Conservation (phyloP, 345 rosid genomes). For the Gossypium raimondii region DNA sequence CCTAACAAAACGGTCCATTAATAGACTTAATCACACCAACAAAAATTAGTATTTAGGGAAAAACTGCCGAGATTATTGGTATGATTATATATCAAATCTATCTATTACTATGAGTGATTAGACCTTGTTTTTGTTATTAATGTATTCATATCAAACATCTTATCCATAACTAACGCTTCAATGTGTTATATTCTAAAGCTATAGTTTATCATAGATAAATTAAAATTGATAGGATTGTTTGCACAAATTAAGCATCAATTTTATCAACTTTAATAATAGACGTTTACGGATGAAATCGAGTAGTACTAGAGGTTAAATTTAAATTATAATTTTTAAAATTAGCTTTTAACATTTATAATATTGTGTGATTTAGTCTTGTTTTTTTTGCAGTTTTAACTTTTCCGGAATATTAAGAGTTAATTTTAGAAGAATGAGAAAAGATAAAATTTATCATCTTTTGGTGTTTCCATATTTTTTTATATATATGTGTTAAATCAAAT, state of each 20-base stretch:
- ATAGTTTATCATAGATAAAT: not conserved
- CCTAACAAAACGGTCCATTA: not conserved
- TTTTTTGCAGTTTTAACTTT: no score
- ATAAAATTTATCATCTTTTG: no score
- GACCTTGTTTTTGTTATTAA: not conserved
- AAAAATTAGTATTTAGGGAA: not conserved
- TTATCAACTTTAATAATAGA: not conserved
- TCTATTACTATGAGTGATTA: not conserved
- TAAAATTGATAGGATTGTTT: not conserved
- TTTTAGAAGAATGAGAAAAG: no score
- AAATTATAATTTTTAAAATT: no score
- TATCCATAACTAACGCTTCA: not conserved
- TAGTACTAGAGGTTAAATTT: no score
- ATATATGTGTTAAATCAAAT: no score
- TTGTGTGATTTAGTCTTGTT: no score
- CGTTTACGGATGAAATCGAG: no score
- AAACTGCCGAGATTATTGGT: slow-evolving; percentile 5
- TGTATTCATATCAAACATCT: not conserved
- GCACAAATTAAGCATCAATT: slow-evolving; percentile 12
- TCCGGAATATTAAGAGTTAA: no score
- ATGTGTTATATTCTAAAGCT: not conserved
- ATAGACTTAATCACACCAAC: not conserved
- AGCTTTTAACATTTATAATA: no score
- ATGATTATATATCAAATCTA: not conserved
- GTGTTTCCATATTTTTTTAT: no score